A percentile compares a stretch with the other conserved stretches of the same genome.
phyloP scores from a whole-genome alignment of 2,329 filamentous ascomycete species.

The Aspergillus neoniger region DNA sequence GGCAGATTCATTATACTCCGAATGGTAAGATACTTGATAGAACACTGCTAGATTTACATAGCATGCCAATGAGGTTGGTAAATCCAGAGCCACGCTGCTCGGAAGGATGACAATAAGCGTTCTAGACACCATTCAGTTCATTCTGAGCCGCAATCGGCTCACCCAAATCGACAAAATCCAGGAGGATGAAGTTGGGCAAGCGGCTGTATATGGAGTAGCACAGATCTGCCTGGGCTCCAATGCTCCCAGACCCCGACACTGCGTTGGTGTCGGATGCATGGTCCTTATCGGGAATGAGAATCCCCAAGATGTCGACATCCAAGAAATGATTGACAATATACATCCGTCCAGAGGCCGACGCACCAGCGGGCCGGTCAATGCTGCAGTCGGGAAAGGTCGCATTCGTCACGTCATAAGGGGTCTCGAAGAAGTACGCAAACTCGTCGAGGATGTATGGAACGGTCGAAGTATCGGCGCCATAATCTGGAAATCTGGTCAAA shows the following conservation, averaged over 20 bases:
- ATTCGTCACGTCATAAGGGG: conserved; percentile 46
- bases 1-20: background rate
- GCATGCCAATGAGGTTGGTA: background rate
- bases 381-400: conserved; percentile 45
- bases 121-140: conserved; percentile 40
- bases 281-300: conserved; percentile 46
- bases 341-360: conserved; percentile 44
- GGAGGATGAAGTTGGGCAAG: conserved; percentile 46
- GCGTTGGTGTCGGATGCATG: conserved; percentile 47
- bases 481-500: conserved; percentile 31
- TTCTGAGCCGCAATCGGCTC: conserved; percentile 46
- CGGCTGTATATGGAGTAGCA: conserved; percentile 44
- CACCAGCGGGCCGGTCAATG: conserved; percentile 47
- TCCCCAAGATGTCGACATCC: conserved; percentile 44
- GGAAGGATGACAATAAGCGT: background rate
- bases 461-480: conserved; percentile 39
- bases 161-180: conserved; percentile 51
- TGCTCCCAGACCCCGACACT: conserved; percentile 44
- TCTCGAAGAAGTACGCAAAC: conserved; percentile 51
- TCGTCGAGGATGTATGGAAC: conserved; percentile 48
- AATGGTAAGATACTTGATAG: background rate
- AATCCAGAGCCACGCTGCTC: background rate
- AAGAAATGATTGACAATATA: conserved; percentile 54
- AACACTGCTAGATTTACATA: background rate
- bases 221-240: conserved; percentile 44